Base-by-base conservation (phyloP, 2,329 filamentous ascomycete genomes). In the Arthroderma sp. region DNA sequence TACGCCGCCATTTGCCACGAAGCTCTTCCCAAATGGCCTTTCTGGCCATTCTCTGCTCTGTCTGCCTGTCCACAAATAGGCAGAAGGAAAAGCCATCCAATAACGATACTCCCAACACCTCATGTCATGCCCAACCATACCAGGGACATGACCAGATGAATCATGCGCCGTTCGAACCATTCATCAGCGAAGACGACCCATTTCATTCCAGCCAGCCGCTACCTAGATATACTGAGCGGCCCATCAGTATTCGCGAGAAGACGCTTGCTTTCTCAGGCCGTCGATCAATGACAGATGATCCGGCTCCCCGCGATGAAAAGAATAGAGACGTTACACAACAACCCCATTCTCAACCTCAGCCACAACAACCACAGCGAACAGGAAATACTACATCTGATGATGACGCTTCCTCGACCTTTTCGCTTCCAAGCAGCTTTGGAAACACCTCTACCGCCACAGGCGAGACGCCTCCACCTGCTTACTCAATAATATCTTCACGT, bases 361-460 rank as follows among this genome's bases (percentile, higher is more conserved):
- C 15, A 22, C 15, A 22, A 22, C 15, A 22, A 22, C 15, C 15
- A 22, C 15, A 22, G 3, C 15, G 15, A 22, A 22, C 15, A 22
- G 15, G 15, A 22, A 28, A 40, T 8, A 29, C 15, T 29, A 6
- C 56, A 59, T 46, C 50, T 54, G 3, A 45, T 34, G 33, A 42
- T 31, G 64, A 67, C 48, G 57, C 53, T 34, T 66, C 64, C 15
- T 67, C 64, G 3, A 57, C 60, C 7, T 54, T 65, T 41, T 67
- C 64, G 6, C 62, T 64, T 43, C 62, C 63, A 2, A 67, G 64
- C 50, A 66, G 62, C 42, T 65, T 64, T 49, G 64, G 64, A 5
- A 66, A 67, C 46, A 67, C 64, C 3, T 67, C 64, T 0, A 67
- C 64, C 3, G 64, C 64, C 6, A 67, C 64, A 4, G 52, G 62